phyloP scores from a whole-genome alignment of 768 basidiomycete genomes.

The Sarcomyxa edulis region DNA sequence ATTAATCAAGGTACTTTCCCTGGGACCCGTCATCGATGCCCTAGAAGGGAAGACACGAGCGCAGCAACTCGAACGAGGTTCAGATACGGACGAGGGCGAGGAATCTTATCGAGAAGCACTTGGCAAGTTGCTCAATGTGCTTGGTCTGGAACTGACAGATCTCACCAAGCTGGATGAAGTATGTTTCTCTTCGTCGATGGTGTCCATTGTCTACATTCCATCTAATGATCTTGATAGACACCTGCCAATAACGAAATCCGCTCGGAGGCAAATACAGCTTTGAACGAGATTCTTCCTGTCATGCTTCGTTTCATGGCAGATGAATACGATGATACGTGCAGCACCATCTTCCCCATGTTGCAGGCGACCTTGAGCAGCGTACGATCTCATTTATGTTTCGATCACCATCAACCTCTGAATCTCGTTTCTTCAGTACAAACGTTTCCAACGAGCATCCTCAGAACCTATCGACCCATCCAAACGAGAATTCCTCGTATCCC shows the following conservation, averaged over 20 bases:
- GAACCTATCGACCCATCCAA: slow-evolving; percentile 60
- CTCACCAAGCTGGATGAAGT: slow-evolving; percentile 85
- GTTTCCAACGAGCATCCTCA: slow-evolving; percentile 53
- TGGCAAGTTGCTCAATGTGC: slow-evolving; percentile 74
- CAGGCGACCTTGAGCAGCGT: slow-evolving; percentile 71
- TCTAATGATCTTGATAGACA: slow-evolving; percentile 10
- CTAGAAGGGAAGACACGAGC: slow-evolving; percentile 72
- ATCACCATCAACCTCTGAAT: too few relatives aligned
- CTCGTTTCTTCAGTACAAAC: slow-evolving; percentile 71
- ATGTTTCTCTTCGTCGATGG: too few relatives aligned
- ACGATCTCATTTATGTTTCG: slow-evolving; percentile 10
- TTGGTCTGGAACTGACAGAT: slow-evolving; percentile 82
- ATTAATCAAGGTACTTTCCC: slow-evolving; percentile 82
- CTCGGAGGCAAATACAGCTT: slow-evolving; percentile 56
- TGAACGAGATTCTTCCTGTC: slow-evolving; percentile 69
- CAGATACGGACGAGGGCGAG: slow-evolving; percentile 78
- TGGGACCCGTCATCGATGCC: slow-evolving; percentile 76
- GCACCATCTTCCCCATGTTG: slow-evolving; percentile 79
- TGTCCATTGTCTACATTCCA: too few relatives aligned
- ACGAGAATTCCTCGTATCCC: slow-evolving; percentile 69
- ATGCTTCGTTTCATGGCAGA: slow-evolving; percentile 89
- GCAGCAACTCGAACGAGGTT: slow-evolving; percentile 61
- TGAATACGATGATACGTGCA: slow-evolving; percentile 83
- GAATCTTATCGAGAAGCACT: slow-evolving; percentile 87
- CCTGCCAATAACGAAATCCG: slow-evolving; percentile 56